Conservation (phyloP, 2,329 filamentous ascomycete species). For the Talaromyces atroroseus region DNA sequence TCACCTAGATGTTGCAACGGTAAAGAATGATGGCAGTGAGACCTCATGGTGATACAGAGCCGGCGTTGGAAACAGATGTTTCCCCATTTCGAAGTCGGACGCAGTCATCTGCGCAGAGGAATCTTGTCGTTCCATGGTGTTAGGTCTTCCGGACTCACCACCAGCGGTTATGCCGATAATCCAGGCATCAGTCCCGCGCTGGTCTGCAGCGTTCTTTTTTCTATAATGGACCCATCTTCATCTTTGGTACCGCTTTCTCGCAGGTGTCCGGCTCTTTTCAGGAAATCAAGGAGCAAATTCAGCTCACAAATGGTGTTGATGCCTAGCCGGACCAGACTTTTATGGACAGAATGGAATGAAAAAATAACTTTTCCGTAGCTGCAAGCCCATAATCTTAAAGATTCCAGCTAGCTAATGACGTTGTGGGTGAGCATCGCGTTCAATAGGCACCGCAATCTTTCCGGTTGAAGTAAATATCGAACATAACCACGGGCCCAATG, state of each 20-base stretch:
- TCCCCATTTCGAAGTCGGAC: neutral
- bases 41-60: neutral
- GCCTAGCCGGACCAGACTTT: neutral
- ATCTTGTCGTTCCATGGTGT: slow-evolving; percentile 1
- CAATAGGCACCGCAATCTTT: neutral
- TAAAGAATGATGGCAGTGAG: neutral
- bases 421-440: neutral
- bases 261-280: neutral
- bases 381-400: neutral
- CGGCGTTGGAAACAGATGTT: neutral
- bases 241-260: neutral
- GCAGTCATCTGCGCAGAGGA: neutral
- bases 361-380: neutral
- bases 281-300: neutral
- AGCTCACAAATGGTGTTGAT: neutral
- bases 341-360: neutral
- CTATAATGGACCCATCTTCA: neutral
- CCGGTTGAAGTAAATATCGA: neutral
- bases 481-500: neutral
- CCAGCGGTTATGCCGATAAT: neutral
- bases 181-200: neutral
- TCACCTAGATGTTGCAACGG: neutral
- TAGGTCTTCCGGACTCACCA: neutral
- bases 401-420: slow-evolving; percentile 2
- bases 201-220: neutral